phyloP scores from a whole-genome alignment of 176 grass and related monocot species.

The Cocos nucifera region DNA sequence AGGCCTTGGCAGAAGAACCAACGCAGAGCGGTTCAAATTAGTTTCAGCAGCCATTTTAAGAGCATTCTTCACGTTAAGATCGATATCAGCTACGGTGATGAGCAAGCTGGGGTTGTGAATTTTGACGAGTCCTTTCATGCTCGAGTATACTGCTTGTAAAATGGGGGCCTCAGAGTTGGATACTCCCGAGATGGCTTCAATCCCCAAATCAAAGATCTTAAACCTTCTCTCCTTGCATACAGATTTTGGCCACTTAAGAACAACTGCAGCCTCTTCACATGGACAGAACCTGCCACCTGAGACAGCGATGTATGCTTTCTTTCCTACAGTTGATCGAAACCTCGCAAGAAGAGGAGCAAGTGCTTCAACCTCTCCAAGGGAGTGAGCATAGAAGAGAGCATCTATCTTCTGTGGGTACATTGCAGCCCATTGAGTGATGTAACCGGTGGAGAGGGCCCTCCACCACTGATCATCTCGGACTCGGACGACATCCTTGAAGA shows the following conservation, averaged over 20 bases:
- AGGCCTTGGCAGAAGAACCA: constrained; percentile 44
- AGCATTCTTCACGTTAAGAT: constrained; percentile 61
- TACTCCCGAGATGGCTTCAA: constrained; percentile 57
- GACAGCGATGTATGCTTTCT: constrained; percentile 75
- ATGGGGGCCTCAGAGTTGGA: constrained; percentile 65
- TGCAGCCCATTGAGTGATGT: constrained; percentile 90
- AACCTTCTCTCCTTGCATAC: constrained; percentile 90
- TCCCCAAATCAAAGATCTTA: constrained; percentile 76
- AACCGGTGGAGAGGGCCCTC: constrained; percentile 77
- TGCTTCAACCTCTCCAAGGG: constrained; percentile 50
- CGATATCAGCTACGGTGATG: constrained; percentile 36
- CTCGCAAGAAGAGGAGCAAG: constrained; percentile 63
- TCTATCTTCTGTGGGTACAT: constrained; percentile 96
- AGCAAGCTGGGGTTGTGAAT: constrained; percentile 85
- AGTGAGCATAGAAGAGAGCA: constrained; percentile 85
- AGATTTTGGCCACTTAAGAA: constrained; percentile 79
- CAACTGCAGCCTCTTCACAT: constrained; percentile 46
- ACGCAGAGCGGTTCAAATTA: constrained; percentile 30
- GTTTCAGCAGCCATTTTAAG: constrained; percentile 54
- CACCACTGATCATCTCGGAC: constrained; percentile 97
- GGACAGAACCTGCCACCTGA: constrained; percentile 67
- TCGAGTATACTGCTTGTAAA: constrained; percentile 65
- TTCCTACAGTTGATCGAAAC: constrained; percentile 37
- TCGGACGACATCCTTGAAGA: constrained; percentile 91
- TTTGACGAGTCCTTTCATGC: constrained; percentile 70